Percentiles rank a stretch among this genome's conserved stretches.
Evolutionary conservation across 2,329 filamentous ascomycete genomes (phyloP).

Genomic region (Calonectria pseudoreteaudii): DNA sequence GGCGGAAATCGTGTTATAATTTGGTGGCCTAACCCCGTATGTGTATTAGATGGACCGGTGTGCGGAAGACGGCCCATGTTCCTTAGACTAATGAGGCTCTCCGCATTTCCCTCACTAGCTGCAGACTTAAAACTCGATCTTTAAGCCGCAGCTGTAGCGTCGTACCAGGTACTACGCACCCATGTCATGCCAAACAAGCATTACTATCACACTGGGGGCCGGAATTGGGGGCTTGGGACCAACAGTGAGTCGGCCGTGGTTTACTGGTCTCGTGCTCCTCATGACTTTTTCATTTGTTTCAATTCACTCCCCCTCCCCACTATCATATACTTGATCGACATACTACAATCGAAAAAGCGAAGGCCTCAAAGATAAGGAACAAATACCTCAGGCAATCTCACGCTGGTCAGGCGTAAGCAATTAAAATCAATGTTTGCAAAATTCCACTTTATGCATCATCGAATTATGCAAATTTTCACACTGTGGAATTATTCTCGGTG

Average conservation of each 20-base stretch:
- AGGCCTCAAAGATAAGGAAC: background rate
- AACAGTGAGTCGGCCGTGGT: no score
- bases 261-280: background rate
- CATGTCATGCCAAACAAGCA: background rate
- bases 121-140: no score
- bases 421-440: background rate
- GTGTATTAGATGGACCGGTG: no score
- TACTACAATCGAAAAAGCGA: background rate
- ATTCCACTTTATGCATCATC: background rate
- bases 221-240: background rate
- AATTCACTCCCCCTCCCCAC: background rate
- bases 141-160: no score
- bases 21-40: no score
- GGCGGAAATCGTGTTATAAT: no score
- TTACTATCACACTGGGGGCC: no score
- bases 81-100: no score
- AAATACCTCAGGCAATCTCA: background rate
- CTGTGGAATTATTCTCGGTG: background rate
- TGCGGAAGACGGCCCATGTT: no score
- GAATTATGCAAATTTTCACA: background rate
- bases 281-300: background rate
- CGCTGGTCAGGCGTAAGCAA: background rate
- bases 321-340: background rate
- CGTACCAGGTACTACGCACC: no score
- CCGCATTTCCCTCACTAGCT: no score